phyloP scores from a whole-genome alignment of 495 filamentous ascomycete species.

The Aspergillus steynii region DNA sequence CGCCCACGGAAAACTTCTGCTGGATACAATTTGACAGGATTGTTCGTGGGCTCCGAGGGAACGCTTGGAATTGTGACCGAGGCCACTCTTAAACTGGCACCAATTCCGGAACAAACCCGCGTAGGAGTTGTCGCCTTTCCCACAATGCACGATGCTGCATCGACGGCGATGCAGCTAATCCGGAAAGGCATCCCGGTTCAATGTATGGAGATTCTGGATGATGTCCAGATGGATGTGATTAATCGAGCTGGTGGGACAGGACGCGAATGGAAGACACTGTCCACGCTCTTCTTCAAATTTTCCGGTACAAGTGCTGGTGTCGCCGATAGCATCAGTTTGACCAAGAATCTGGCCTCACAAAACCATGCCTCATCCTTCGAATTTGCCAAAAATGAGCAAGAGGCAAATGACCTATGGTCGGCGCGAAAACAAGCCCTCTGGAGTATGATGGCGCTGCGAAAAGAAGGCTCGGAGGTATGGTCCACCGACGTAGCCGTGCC shows the following conservation, averaged over 20 bases:
- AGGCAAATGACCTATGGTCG: slow-evolving; percentile 80
- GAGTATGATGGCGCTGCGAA: slow-evolving; percentile 54
- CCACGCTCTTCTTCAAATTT: slow-evolving; percentile 96
- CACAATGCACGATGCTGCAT: slow-evolving; percentile 74
- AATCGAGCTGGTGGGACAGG: slow-evolving; percentile 75
- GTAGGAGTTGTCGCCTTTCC: slow-evolving; percentile 85
- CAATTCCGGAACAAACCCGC: slow-evolving; percentile 72
- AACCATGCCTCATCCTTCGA: slow-evolving; percentile 71
- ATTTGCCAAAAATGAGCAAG: slow-evolving; percentile 68
- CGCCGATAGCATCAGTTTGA: slow-evolving; percentile 78
- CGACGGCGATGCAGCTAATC: slow-evolving; percentile 78
- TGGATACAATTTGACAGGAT: slow-evolving; percentile 81
- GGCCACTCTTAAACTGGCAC: slow-evolving; percentile 78
- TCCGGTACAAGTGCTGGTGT: slow-evolving; percentile 71
- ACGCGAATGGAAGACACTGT: slow-evolving; percentile 71
- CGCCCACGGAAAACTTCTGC: slow-evolving; percentile 72
- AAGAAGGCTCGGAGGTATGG: slow-evolving; percentile 63
- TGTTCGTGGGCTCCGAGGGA: slow-evolving; percentile 91
- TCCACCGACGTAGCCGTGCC: slow-evolving; percentile 90
- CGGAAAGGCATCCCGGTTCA: slow-evolving; percentile 79
- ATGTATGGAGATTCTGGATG: slow-evolving; percentile 89
- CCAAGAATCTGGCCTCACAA: slow-evolving; percentile 62
- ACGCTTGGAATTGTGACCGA: slow-evolving; percentile 90
- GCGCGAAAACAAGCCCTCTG: slow-evolving; percentile 87
- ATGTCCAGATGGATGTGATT: slow-evolving; percentile 92